Evolutionary conservation across 164 flowering plant species (phyloP).

Genomic region (Malania oleifera): DNA sequence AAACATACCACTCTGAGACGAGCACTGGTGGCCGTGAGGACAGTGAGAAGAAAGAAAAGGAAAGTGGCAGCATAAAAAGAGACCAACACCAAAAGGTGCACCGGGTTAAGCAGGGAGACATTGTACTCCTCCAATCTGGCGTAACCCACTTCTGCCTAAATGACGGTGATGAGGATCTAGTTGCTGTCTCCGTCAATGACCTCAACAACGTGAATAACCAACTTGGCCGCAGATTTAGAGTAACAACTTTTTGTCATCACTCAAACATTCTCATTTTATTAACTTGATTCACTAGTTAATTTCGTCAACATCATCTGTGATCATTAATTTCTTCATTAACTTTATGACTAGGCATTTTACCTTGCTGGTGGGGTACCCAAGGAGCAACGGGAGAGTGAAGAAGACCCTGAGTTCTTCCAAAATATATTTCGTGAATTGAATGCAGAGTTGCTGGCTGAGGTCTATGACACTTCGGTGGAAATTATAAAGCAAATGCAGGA

Average conservation of each 20-base stretch:
- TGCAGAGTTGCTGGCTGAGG: constrained; percentile 28
- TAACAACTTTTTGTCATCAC: constrained; percentile 5
- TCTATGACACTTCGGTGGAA: constrained; percentile 22
- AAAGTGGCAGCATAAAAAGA: background rate
- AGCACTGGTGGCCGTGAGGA: constrained; percentile 4
- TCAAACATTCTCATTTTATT: background rate
- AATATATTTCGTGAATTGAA: constrained; percentile 11
- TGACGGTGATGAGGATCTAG: constrained; percentile 39
- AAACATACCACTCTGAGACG: constrained; percentile 28
- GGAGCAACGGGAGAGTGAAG: background rate
- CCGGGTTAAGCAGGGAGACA: constrained; percentile 41
- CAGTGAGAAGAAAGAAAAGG: background rate
- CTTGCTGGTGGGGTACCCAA: background rate
- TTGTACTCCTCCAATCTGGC: constrained; percentile 59
- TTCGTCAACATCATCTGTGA: too few species aligned
- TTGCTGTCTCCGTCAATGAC: constrained; percentile 43
- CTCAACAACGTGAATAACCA: constrained; percentile 49
- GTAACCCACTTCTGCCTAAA: constrained; percentile 52
- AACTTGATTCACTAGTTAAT: background rate
- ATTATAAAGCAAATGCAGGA: constrained; percentile 20
- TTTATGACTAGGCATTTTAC: background rate
- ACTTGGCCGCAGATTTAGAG: constrained; percentile 49
- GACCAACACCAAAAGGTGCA: constrained; percentile 66
- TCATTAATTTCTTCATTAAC: background rate
- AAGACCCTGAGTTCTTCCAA: background rate